Evolutionary conservation across 2,329 filamentous ascomycete genomes (phyloP), one percentile per base, ranked within the genome.

Genomic region (Aureobasidium melanogenum): DNA sequence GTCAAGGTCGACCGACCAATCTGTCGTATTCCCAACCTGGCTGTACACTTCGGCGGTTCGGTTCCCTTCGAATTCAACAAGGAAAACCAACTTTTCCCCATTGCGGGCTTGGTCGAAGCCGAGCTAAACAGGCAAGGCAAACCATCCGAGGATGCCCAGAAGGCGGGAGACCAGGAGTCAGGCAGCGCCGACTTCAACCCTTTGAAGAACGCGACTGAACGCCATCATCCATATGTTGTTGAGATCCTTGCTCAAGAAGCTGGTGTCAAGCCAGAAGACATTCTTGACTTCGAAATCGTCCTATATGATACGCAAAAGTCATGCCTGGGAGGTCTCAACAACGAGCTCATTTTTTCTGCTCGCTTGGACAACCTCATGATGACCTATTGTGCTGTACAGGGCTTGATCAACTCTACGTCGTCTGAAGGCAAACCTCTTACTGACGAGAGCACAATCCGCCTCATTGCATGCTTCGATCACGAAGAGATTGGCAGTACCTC

Each of bases 321-420:
- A 0, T 89, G 86, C 71, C 83, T 99, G 17, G 94, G 94, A 63
- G 94, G 94, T 38, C 77, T 99, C 66, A 88, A 89, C 73, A 88
- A 97, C 70, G 94, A 99, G 75, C 88, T 99, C 72, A 89, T 99
- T 77, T 97, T 93, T 78, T 96, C 93, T 2, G 86, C 92, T n/a
- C 87, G 94, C 48, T 83, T 99, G 60, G 94, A 99, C 78, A 99
- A 99, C 75, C 81, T 97, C 17, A 89, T 90, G 76, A 96, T 96
- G 89, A 95, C 93, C 10, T 97, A 91, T 79, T 97, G 94, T 78
- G 88, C 89, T 66, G 85, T 94, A 60, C 83, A 88, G 75, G 91
- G 90, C 61, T 80, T 99, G 61, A 91, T 97, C 68, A 82, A 87
- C 65, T 97, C 93, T 0, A 75, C 80, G 22, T 80, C 84, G 2